Evolutionary conservation across 2,329 filamentous ascomycete genomes (phyloP).

Genomic region (Sclerotinia sclerotiorum): DNA sequence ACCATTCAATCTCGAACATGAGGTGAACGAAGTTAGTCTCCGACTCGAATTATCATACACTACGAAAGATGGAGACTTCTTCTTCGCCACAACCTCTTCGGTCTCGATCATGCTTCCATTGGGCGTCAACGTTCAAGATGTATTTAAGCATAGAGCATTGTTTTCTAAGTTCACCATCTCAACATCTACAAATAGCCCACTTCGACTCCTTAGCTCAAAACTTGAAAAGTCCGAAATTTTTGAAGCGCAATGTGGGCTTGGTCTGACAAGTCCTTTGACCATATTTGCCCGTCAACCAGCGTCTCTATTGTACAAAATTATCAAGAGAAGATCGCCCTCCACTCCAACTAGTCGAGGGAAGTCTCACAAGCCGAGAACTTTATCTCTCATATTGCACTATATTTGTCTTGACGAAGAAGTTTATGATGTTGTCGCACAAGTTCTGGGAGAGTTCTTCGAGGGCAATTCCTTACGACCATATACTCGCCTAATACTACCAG

Average conservation of each 20-base stretch:
- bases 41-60: conserved; percentile 75
- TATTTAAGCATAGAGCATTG: conserved; percentile 79
- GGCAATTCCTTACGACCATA: conserved; percentile 48
- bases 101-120: conserved; percentile 76
- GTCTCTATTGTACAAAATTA: conserved; percentile 77
- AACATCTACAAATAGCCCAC: conserved; percentile 71
- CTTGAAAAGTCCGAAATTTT: conserved; percentile 71
- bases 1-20: conserved; percentile 82
- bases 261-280: conserved; percentile 54
- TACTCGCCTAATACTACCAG: conserved; percentile 48
- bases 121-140: conserved; percentile 94
- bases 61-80: conserved; percentile 64
- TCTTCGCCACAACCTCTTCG: conserved; percentile 60
- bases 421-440: conserved; percentile 48
- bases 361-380: conserved; percentile 41
- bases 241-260: conserved; percentile 59
- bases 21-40: conserved; percentile 67
- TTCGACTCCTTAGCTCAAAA: conserved; percentile 70
- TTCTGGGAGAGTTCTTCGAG: conserved; percentile 45
- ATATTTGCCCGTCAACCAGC: conserved; percentile 82
- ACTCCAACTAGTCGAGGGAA: conserved; percentile 37
- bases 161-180: conserved; percentile 92
- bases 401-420: conserved; percentile 76
- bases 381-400: conserved; percentile 74
- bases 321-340: conserved; percentile 47